Conservation (phyloP, 257 asterid genomes). For the Prunella vulgaris region DNA sequence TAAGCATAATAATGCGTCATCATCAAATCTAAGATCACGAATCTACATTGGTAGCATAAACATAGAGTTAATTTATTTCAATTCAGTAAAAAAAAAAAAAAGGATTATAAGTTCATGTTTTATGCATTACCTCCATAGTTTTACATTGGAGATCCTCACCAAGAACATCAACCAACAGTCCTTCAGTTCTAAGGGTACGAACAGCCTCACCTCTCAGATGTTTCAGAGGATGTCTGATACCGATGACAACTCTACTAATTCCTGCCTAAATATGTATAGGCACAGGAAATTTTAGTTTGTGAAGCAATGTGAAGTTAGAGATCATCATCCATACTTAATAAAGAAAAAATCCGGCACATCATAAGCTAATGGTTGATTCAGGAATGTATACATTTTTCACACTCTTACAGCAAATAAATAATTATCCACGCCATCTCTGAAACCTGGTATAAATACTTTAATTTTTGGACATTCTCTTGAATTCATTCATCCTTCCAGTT, state of each 20-base stretch:
- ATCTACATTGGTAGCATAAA: conserved; percentile 3
- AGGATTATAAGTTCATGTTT: background rate
- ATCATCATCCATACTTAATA: background rate
- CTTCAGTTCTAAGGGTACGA: conserved; percentile 75
- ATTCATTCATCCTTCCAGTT: background rate
- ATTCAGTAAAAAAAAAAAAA: background rate
- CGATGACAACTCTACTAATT: conserved; percentile 79
- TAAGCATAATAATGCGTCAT: background rate
- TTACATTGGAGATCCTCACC: conserved; percentile 79
- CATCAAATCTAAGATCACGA: background rate
- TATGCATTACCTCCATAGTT: conserved; percentile 55
- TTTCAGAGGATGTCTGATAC: conserved; percentile 88
- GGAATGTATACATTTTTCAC: background rate
- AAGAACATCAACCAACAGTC: conserved; percentile 82
- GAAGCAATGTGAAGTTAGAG: conserved; percentile 9
- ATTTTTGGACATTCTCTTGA: background rate
- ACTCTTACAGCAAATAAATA: background rate
- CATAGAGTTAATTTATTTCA: background rate
- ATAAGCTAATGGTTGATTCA: background rate
- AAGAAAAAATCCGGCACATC: background rate
- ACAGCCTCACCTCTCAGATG: conserved; percentile 89
- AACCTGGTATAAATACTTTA: background rate
- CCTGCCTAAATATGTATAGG: conserved; percentile 67
- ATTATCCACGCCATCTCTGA: background rate
- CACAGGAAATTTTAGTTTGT: conserved; percentile 12